Base-by-base conservation (phyloP, 2,329 filamentous ascomycete species). In the Clonostachys chloroleuca region DNA sequence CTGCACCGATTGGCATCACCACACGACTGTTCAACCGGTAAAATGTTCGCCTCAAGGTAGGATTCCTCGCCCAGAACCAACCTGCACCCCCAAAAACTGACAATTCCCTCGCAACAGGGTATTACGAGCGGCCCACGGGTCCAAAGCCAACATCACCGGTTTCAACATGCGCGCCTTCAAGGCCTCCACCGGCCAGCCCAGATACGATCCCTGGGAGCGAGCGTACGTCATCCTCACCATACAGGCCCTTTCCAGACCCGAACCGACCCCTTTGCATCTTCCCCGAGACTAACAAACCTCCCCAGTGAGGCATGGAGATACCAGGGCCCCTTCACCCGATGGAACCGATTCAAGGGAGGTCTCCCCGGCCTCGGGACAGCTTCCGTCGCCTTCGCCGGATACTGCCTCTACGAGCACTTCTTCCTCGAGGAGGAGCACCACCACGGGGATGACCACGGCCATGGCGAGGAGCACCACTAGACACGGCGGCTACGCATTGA, bases 281-380 rank as follows among this genome's bases (percentile, higher is more conserved):
- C 14, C 16, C 14, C 24, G 24, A 30, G 24, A 10, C 24, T 30
- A 10, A 40, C n/a, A 40, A 18, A 6, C n/a, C n/a, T 7, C n/a
- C 24, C 54, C 66, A 99, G 94, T 64, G 94, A 99, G 76, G 81
- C 88, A 64, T 99, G 94, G 94, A 82, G 94, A 70, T 96, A 96
- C 77, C 84, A 80, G 35, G 94, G 92, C 53, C 85, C 82, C 47
- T 97, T 96, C 77, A 86, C 85, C 55, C 83, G 92, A 59, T 87
- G 77, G 73, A 95, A 96, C 74, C 87, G 94, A 59, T 94, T 96
- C 77, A 91, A 86, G 74, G 76, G 80, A 60, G 77, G 83, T 54
- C 90, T 99, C 65, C 94, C 94, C 36, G 94, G 94, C 51, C 78
- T 99, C 59, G 94, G 94, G 54, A 95, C 92, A 58, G 94, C 91